Evolutionary conservation across 163 green algal species (phyloP).

Genomic region (Coccomyxa subellipsoidea): DNA sequence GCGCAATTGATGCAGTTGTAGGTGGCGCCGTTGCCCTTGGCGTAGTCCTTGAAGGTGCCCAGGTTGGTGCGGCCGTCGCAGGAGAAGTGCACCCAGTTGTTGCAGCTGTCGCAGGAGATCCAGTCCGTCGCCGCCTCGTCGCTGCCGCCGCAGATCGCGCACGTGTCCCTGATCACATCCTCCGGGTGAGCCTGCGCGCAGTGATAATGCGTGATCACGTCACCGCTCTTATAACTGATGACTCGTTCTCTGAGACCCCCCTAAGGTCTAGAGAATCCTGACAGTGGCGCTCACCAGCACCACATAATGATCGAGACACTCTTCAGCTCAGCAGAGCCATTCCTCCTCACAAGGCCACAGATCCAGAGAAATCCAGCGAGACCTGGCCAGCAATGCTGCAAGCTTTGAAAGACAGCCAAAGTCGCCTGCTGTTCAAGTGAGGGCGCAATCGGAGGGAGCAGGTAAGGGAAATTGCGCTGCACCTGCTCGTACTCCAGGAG

Average conservation of each 20-base stretch:
- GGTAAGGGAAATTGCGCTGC: neutral
- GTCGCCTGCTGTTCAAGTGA: no score
- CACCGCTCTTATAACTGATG: neutral
- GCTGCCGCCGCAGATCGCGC: slow-evolving; percentile 29
- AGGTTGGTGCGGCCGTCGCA: slow-evolving; percentile 31
- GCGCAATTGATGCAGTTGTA: slow-evolving; percentile 34
- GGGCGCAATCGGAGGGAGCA: neutral
- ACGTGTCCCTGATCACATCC: slow-evolving; percentile 34
- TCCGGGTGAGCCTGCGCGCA: slow-evolving; percentile 32
- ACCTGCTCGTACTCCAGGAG: slow-evolving; percentile 54
- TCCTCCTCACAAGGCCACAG: no score
- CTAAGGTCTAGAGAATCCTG: neutral
- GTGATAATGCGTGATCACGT: neutral
- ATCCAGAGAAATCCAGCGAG: no score
- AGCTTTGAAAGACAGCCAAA: no score
- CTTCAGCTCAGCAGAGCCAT: neutral
- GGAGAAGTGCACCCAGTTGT: slow-evolving; percentile 44
- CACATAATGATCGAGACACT: neutral
- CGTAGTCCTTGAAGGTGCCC: slow-evolving; percentile 38
- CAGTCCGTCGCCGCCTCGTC: slow-evolving; percentile 36
- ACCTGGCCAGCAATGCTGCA: no score
- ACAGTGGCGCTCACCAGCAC: no score
- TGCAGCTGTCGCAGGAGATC: slow-evolving; percentile 42
- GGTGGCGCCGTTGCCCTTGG: slow-evolving; percentile 13
- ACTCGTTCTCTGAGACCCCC: neutral